Evolutionary conservation across 441 rosid species (phyloP), one percentile per base, ranked within the genome.

Genomic region (Syzygium syzygioides): DNA sequence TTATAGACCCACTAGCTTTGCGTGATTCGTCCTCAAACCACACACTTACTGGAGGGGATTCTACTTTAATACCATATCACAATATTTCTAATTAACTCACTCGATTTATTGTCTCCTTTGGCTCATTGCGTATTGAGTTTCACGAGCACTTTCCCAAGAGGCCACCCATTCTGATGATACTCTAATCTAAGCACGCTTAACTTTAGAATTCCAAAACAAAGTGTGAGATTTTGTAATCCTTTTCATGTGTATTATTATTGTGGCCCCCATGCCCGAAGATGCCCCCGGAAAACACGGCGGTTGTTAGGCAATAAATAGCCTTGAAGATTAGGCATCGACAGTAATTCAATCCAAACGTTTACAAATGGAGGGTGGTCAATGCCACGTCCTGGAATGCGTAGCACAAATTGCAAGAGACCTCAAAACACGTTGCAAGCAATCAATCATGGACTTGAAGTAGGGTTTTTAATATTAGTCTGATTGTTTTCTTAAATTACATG

Each of bases 111-210:
- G 2, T 45, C 48, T 45, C 0, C 48, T 45, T 45, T 45, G 9
- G 48, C 9, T 9, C 9, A 45, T 45, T 45, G 7, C 9, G 7
- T 45, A 45, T 45, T 2, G 9, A 45, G 48, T 7, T 45, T 45
- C 48, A 45, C 48, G 48, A 45, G 48, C 48, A 45, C 48, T 45
- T 45, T 45, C 48, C 9, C 48, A 45, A 45, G 7, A 45, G 48
- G 9, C 10, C 0, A 1, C 9, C 48, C 9, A 45, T 45, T 45
- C 0, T 45, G 9, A 9, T 45, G 2, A 7, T 45, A 9, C 2
- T 45, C 2, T 45, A 45, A 2, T 2, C 9, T 45, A 7, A 45
- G 9, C 48, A 45, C 1, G 48, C 48, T 45, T 45, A 45, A 45
- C 48, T 45, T 45, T 45, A 45, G 48, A 45, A 45, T 7, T 45